Evolutionary conservation across 352 stramenopile species (phyloP), one percentile per base, ranked within the genome.

Genomic region (Phytophthora sojae): DNA sequence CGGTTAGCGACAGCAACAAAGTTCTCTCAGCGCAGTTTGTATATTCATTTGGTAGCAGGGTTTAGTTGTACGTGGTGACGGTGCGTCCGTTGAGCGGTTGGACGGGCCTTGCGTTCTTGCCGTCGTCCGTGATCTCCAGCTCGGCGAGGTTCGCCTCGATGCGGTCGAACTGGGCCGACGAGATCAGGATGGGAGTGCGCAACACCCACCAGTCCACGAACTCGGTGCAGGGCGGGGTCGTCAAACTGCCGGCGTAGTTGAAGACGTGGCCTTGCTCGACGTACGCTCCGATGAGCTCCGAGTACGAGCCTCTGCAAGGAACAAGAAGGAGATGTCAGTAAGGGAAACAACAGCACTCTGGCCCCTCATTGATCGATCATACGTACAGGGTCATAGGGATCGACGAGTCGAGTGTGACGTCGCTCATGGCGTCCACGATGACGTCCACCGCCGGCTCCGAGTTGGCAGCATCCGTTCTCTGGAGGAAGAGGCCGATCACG

Each of bases 281-380:
- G 21, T 83, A 69, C 1, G 51, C 23, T 26, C 71, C 75, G 30
- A 91, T 74, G 37, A 90, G 19, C 49, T 88, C 73, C 6, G 85
- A 72, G 54, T 91, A 91, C 50, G 85, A 86, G 35, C 57, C 64
- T 1, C 80, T 90, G 51, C 2, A 47, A 30, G 2, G 8, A n/a
- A 7, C 37, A 56, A 37, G 2, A 25, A 57, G 35, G 35, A 44
- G 4, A 5, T 2, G 32, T 29, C 37, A 30, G 39, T 7, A 6
- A 26, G 29, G 7, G 61, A 45, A 0, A 45, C 6, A 49, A 4
- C 2, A 55, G 49, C 25, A n/a, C n/a, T 19, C 8, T 21, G 42
- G 4, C 12, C 35, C 4, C 12, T 2, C 3, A 44, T 7, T 44
- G 12, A 44, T n/a, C 35, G 21, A 21, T 21, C 21, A 6, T 44